Evolutionary conservation across 257 asterid species (phyloP), one percentile per base, ranked within the genome.

Genomic region (Verbascum thapsus): DNA sequence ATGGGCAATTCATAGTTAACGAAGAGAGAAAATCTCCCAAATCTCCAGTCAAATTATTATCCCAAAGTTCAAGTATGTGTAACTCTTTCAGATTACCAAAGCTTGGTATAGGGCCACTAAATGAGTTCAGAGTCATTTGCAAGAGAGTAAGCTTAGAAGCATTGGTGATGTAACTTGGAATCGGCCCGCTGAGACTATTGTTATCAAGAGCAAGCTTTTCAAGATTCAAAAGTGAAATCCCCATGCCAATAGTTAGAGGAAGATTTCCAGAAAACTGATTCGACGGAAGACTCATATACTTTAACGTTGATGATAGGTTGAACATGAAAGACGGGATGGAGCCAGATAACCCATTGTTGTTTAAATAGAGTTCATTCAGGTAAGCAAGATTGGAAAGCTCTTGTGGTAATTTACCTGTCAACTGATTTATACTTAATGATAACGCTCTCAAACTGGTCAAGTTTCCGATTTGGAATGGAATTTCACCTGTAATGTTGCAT

Each of bases 31-130:
- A 71, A n/a, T n/a, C n/a, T 10, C 26, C 66, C 66, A 75, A 20
- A 8, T 72, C 80, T 19, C 80, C 53, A 0, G 81, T 81, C 5
- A 77, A 32, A 30, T 74, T 74, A 61, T 78, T 81, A 12, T 9
- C 69, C 19, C 61, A 68, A 1, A 78, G 2, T 8, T 12, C 0
- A 69, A 77, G 67, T 1, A 13, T 11, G 19, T 18, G 38, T 50
- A 76, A 37, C 43, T 39, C 64, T 68, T 42, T 43, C n/a, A 75
- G 53, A 53, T 72, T 44, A 8, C 84, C 76, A 20, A 75, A 40
- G 10, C 43, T 18, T 2, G 85, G 83, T 37, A 82, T 19, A 0
- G 63, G 37, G 37, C 84, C 80, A 35, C 30, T 34, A 30, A 78
- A 66, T 6, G 47, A 30, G 67, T 71, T 78, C 1, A 1, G 3